These are phyloP conservation scores for Leccinum uliginosum DNA, from an alignment of 768 basidiomycete species.

Conservation along the genomic window DNA sequence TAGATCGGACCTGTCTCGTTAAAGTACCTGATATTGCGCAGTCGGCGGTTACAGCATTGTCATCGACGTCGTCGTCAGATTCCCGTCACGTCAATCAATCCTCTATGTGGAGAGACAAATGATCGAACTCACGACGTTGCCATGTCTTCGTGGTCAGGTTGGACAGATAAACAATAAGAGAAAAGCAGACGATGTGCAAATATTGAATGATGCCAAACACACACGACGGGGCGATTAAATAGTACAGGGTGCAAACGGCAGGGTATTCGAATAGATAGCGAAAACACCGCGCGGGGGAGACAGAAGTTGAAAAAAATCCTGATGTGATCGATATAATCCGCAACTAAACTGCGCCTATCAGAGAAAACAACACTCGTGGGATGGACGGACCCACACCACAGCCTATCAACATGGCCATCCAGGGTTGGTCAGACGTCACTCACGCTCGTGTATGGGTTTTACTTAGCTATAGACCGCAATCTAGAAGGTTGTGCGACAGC, in stretches of 20 bases:
- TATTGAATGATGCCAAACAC: not conserved
- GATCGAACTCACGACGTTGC: not conserved
- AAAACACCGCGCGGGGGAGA: not conserved
- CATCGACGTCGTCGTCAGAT: not conserved
- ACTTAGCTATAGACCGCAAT: not conserved
- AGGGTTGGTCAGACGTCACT: not conserved
- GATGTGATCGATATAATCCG: not conserved
- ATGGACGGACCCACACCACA: not conserved
- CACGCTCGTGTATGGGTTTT: not conserved
- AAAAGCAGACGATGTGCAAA: not conserved
- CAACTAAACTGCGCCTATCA: not conserved
- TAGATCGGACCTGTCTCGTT: slow-evolving; percentile 9
- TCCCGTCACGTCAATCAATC: not conserved
- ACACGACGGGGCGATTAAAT: not conserved
- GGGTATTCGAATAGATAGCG: not conserved
- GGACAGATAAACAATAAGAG: not conserved
- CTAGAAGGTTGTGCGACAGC: not conserved
- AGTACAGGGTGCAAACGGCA: not conserved
- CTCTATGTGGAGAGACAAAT: not conserved
- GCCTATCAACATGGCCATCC: not conserved
- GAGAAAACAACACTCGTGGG: not conserved
- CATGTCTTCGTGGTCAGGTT: not conserved
- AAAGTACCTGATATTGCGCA: slow-evolving; percentile 3
- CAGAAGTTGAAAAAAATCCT: not conserved
- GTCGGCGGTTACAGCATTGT: not conserved